Percentiles rank a stretch among this genome's conserved stretches.
These are phyloP conservation scores for Podospora tetraspora DNA, from an alignment of 495 filamentous ascomycete species.

Conservation along the genomic window DNA sequence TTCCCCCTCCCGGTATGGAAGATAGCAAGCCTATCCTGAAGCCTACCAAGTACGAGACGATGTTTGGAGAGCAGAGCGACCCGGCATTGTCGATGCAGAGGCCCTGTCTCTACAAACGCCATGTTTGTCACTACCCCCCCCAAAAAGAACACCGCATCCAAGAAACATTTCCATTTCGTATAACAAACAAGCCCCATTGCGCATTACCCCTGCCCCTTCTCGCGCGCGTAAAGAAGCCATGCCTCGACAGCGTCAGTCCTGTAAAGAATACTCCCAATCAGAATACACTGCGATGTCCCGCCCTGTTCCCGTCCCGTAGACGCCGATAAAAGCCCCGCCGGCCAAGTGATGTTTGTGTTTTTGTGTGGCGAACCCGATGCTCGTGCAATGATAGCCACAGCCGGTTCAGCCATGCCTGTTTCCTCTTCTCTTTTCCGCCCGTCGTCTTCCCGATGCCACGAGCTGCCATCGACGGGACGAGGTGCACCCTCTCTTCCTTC, in stretches of 20 bases:
- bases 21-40: neutral
- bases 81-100: neutral
- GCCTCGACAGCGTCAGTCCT: neutral
- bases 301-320: neutral
- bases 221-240: neutral
- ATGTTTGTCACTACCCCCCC: neutral
- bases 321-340: neutral
- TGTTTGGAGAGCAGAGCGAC: no score
- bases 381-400: neutral
- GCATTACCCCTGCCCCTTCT: neutral
- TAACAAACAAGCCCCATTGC: neutral
- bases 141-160: neutral
- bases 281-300: neutral
- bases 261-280: neutral
- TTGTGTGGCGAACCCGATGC: neutral
- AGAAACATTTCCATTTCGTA: neutral
- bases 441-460: neutral
- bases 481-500: neutral
- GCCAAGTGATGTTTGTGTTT: neutral
- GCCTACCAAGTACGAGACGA: neutral
- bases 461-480: neutral
- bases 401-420: neutral
- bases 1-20: neutral
- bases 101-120: neutral
- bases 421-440: neutral